Evolutionary conservation across 345 rosid species (phyloP), one percentile per base, ranked within the genome.

Genomic region (Corymbia maculata): DNA sequence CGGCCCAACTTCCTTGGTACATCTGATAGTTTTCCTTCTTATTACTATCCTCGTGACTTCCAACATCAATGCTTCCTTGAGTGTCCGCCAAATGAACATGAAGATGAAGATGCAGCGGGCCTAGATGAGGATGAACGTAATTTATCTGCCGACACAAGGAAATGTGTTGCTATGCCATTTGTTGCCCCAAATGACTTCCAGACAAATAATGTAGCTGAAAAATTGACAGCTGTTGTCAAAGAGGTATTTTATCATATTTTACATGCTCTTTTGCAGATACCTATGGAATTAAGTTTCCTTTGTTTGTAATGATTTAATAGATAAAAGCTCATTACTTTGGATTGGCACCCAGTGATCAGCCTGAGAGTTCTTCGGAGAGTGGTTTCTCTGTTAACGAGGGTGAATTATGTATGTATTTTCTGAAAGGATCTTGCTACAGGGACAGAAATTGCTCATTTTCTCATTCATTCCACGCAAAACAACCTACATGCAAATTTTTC

Each of bases 81-180:
- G 89, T 90, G 91, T 92, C 92, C 87, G 88, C 89, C 91, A 86
- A 90, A 87, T 80, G 93, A 88, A 87, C 95, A 91, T 86, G 57
- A 10, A 57, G 89, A 87, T 79, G 88, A 61, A 61, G 68, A 61
- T 89, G 86, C 92, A 64, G 75, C 75, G n/a, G 42, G 36, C 89
- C 91, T 89, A 45, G 95, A 92, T 87, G 94, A 91, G 85, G 94
- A 92, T 86, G 87, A 89, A 88, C 91, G 85, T 89, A 89, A 80
- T 85, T 36, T 86, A 93, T 93, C 89, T 85, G 87, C 89, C 92
- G 88, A n/a, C 42, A n/a, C 42, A 4, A 64, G 75, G 87, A 93
- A 95, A 89, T 96, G 99, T 89, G 50, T 92, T 87, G 94, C 96
- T 50, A 88, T 91, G 86, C 99, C 99, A 86, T 97, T 92, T 94